Base-by-base conservation (phyloP, 1,284 basidiomycete genomes). In the Neolentinus lepideus region DNA sequence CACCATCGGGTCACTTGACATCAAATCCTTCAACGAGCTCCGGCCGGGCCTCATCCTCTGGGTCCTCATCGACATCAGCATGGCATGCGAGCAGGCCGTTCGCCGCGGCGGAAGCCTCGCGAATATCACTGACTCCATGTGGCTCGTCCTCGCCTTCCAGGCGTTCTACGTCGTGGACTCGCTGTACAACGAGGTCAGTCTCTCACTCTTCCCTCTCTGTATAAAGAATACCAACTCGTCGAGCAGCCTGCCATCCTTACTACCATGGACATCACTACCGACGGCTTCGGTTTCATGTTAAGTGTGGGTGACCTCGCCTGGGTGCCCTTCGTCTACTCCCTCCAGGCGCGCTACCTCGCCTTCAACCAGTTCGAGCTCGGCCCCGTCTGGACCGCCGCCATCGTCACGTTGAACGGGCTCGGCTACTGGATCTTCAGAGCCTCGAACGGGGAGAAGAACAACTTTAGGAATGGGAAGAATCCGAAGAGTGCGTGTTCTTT, bases 281-380 rank as follows among this genome's bases (percentile, higher is more conserved):
- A 99, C 64, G 96, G 96, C 3, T 98, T 99, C 64, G 97, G 97
- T 6, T 98, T 96, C 80, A 99, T 99, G 97, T 86, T 99, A 29
- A 76, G 92, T 2, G 85, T 97, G 52, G 97, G 96, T 50, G 94
- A 99, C 69, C 81, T 98, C 24, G 76, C 86, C 19, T 98, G 94
- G 91, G 91, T 99, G 9, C 97, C 97, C 3, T 98, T 98, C 72
- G 86, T 86, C 14, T 99, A 98, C 73, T 87, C 85, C 22, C 82
- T 98, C 3, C 95, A 99, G 75, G 92, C 95, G 1, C 88, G 94
- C 55, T 99, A 91, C 73, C 85, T 99, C 57, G 95, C 88, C 29
- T 96, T 94, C 77, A 79, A 81, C 58, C 94, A 85, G 10, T 76
- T 92, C 36, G 85, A 92, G 61, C 84, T 99, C 48, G 90, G 92